phyloP scores from a whole-genome alignment of 805 yeast genomes.

The Saturnispora saitoi region DNA sequence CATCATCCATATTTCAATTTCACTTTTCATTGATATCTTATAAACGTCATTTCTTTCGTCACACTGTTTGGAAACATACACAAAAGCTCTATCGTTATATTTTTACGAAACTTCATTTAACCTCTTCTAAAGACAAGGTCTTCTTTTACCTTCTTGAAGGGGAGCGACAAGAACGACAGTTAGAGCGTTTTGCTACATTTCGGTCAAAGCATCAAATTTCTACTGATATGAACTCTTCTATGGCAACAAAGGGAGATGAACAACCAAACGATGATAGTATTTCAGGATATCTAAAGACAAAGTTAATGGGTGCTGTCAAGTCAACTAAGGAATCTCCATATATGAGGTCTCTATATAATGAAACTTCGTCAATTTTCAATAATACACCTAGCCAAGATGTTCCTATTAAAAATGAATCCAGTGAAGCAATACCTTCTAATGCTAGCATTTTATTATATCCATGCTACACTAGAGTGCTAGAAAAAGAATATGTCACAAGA shows the following conservation, averaged over 20 bases:
- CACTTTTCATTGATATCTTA: neutral
- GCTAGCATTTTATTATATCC: slow-evolving; percentile 56
- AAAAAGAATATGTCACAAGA: slow-evolving; percentile 40
- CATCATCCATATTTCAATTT: neutral
- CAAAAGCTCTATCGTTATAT: slow-evolving; percentile 1
- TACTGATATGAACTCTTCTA: neutral
- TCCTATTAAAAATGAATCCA: neutral
- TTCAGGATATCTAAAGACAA: slow-evolving; percentile 27
- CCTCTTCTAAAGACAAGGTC: slow-evolving; percentile 21
- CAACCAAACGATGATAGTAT: slow-evolving; percentile 16
- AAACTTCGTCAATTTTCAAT: slow-evolving; percentile 16
- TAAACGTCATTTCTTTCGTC: neutral
- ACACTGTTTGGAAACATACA: slow-evolving; percentile 2
- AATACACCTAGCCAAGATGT: slow-evolving; percentile 6
- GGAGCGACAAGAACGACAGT: slow-evolving; percentile 15
- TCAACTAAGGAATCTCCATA: slow-evolving; percentile 42
- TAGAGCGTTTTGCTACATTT: slow-evolving; percentile 9
- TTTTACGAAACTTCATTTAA: slow-evolving; percentile 1
- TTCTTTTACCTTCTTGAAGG: slow-evolving; percentile 20
- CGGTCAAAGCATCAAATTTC: neutral
- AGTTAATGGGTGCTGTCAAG: slow-evolving; percentile 40
- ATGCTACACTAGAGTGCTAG: slow-evolving; percentile 37
- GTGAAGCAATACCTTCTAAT: slow-evolving; percentile 39
- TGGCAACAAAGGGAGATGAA: neutral
- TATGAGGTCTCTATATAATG: slow-evolving; percentile 36